Evolutionary conservation across 2,329 filamentous ascomycete species (phyloP).

Genomic region (Camptophora hylomeconis): DNA sequence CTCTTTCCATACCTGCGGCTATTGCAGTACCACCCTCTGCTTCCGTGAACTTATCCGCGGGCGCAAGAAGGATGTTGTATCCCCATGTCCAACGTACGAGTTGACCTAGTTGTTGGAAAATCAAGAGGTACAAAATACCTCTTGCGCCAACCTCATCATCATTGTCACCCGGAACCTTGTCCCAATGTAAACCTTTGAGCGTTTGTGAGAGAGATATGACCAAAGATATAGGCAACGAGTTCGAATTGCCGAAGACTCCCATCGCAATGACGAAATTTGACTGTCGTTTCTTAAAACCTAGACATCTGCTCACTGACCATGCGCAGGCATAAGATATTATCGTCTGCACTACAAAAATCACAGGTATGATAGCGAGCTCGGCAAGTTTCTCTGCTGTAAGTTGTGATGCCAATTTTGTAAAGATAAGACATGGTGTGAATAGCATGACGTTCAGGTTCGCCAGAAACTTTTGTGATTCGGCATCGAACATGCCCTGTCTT

Average conservation of each 20-base stretch:
- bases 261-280: slow-evolving; percentile 94
- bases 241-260: slow-evolving; percentile 96
- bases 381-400: slow-evolving; percentile 79
- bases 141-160: slow-evolving; percentile 88
- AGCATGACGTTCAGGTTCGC: slow-evolving; percentile 93
- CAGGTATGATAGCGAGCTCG: slow-evolving; percentile 86
- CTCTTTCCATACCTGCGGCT: slow-evolving; percentile 24
- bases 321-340: slow-evolving; percentile 73
- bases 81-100: slow-evolving; percentile 97
- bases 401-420: slow-evolving; percentile 91
- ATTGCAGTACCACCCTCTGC: slow-evolving; percentile 26
- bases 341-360: slow-evolving; percentile 84
- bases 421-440: slow-evolving; percentile 95
- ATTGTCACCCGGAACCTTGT: slow-evolving; percentile 78
- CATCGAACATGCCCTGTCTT: slow-evolving; percentile 80
- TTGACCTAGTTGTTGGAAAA: slow-evolving; percentile 96
- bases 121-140: slow-evolving; percentile 86
- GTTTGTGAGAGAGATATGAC: slow-evolving; percentile 91
- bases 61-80: slow-evolving; percentile 85
- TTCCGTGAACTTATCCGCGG: slow-evolving; percentile 47
- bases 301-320: slow-evolving; percentile 55
- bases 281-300: slow-evolving; percentile 70
- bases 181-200: slow-evolving; percentile 84
- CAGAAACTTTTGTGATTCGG: slow-evolving; percentile 89
- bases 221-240: slow-evolving; percentile 91